Evolutionary conservation across 2,329 filamentous ascomycete species (phyloP).

Genomic region (Aspergillus intermedius): DNA sequence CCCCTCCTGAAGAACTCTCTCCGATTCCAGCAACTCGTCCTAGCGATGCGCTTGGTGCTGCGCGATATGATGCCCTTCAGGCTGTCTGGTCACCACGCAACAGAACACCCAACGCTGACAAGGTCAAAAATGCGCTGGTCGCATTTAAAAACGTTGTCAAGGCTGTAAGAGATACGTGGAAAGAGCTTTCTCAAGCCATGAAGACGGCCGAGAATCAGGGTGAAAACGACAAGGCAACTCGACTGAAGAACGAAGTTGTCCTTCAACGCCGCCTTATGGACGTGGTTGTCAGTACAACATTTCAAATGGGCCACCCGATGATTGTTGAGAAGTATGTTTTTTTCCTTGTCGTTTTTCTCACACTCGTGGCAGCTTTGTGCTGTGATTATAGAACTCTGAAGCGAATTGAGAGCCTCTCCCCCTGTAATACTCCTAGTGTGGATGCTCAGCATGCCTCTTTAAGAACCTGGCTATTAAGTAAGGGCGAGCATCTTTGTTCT

Average conservation of each 20-base stretch:
- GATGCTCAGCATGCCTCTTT: constrained; percentile 19
- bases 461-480: constrained; percentile 21
- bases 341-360: constrained; percentile 11
- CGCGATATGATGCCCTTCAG: constrained; percentile 55
- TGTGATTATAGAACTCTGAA: constrained; percentile 30
- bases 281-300: constrained; percentile 39
- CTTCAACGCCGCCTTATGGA: constrained; percentile 54
- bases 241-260: constrained; percentile 51
- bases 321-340: constrained; percentile 46
- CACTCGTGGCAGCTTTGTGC: constrained; percentile 19
- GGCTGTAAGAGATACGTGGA: constrained; percentile 56
- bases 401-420: constrained; percentile 28
- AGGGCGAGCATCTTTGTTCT: constrained; percentile 14
- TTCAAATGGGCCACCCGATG: constrained; percentile 40
- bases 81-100: constrained; percentile 55
- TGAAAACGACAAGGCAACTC: constrained; percentile 46
- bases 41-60: constrained; percentile 46
- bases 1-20: constrained; percentile 45
- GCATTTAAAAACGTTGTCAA: constrained; percentile 56
- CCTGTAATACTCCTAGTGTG: constrained; percentile 28
- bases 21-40: constrained; percentile 50
- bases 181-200: constrained; percentile 50
- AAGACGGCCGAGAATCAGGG: constrained; percentile 54
- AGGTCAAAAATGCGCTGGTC: constrained; percentile 49
- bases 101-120: constrained; percentile 43